These are phyloP conservation scores for Stropharia rugosoannulata DNA, from an alignment of 768 basidiomycete species.

Conservation along the genomic window DNA sequence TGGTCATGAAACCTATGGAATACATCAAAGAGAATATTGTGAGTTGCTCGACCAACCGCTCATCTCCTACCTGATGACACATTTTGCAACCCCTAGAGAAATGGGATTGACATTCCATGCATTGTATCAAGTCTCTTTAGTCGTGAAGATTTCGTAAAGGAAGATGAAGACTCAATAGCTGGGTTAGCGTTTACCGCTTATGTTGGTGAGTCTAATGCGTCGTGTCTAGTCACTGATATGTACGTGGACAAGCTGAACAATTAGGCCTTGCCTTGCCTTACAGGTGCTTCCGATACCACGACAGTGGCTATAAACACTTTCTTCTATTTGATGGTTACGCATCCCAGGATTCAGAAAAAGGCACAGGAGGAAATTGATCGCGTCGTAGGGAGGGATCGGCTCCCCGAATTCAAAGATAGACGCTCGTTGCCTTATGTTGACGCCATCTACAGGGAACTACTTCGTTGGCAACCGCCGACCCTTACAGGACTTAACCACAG, in stretches of 20 bases:
- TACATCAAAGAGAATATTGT: neutral
- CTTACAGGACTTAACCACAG: conserved; percentile 19
- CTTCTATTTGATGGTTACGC: conserved; percentile 26
- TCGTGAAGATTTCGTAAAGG: conserved; percentile 5
- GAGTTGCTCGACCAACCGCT: neutral
- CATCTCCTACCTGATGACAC: neutral
- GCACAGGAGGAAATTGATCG: conserved; percentile 32
- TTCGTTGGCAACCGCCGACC: conserved; percentile 11
- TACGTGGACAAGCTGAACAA: no score
- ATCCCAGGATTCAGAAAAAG: conserved; percentile 28
- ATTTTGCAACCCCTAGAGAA: neutral
- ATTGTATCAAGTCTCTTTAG: conserved; percentile 9
- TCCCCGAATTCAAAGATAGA: conserved; percentile 26
- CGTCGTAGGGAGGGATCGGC: conserved; percentile 25
- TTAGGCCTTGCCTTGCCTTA: neutral
- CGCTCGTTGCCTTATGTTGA: conserved; percentile 22
- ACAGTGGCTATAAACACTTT: conserved; percentile 12
- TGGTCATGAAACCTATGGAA: conserved; percentile 3
- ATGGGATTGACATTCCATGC: conserved; percentile 7
- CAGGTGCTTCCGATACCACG: neutral
- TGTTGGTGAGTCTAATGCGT: neutral
- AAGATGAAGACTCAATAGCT: conserved; percentile 6
- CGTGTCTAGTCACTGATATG: no score
- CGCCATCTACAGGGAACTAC: conserved; percentile 13
- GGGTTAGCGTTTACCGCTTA: conserved; percentile 14